phyloP scores from a whole-genome alignment of 1,284 basidiomycete species.

The Ustilago crameri region DNA sequence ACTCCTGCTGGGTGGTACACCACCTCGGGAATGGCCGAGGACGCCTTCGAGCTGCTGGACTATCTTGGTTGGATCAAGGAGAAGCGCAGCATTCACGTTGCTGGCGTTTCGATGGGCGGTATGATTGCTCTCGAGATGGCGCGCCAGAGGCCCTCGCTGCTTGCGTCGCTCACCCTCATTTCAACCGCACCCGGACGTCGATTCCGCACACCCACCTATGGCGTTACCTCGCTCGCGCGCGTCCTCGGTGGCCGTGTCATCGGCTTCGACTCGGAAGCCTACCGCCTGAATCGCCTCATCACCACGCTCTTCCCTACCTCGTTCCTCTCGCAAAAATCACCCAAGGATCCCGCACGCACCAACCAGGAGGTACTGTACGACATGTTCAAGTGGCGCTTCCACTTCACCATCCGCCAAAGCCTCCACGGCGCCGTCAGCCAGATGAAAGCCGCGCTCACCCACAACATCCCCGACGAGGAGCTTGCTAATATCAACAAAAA shows the following conservation, averaged over 20 bases:
- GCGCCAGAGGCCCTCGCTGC: constrained; percentile 27
- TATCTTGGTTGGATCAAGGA: constrained; percentile 77
- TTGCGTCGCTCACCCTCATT: constrained; percentile 54
- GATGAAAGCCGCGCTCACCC: constrained; percentile 78
- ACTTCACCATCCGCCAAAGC: constrained; percentile 74
- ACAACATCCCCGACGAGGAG: constrained; percentile 74
- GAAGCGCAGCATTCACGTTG: constrained; percentile 76
- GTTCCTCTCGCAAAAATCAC: constrained; percentile 71
- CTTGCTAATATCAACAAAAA: constrained; percentile 73
- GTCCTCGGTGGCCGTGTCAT: constrained; percentile 69
- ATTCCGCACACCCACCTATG: constrained; percentile 37
- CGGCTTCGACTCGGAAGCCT: constrained; percentile 72
- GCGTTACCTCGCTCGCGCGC: constrained; percentile 69
- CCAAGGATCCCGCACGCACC: constrained; percentile 33
- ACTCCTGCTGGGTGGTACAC: constrained; percentile 71
- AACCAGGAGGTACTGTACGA: constrained; percentile 50
- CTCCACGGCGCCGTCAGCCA: constrained; percentile 78
- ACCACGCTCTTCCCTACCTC: constrained; percentile 76
- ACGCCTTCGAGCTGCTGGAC: constrained; percentile 75
- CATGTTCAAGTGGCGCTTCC: constrained; percentile 73
- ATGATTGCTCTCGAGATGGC: constrained; percentile 76
- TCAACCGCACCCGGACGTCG: constrained; percentile 58
- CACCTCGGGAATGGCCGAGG: constrained; percentile 82
- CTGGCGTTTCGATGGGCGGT: constrained; percentile 84
- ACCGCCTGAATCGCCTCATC: constrained; percentile 73